Evolutionary conservation across 1,139 yeast genomes (phyloP), one percentile per base, ranked within the genome.

Genomic region (Debaryomyces coudertii): DNA sequence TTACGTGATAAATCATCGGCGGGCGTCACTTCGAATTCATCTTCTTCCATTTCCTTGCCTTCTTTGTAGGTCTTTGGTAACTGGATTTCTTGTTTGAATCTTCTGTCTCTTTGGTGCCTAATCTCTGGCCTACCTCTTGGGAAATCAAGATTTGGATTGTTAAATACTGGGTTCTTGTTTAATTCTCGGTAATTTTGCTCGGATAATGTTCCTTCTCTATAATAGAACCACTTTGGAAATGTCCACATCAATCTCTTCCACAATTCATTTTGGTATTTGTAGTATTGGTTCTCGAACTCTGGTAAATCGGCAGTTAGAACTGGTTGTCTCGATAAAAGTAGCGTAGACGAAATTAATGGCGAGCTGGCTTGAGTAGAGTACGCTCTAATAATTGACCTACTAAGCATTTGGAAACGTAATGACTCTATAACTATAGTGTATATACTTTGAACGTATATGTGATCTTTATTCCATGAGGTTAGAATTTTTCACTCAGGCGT

Each of bases 201-300:
- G 7, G 96, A 82, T 53, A 93, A 73, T 1, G 98, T 87, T 52
- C 98, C 98, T 57, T 81, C 86, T 63, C 87, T 88, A 72, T 86
- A 93, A 72, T 90, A 95, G 65, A 83, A 92, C 81, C 92, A 90
- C 56, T 86, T 84, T 5, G 99, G 98, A 66, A 93, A 93, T 0
- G 98, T 90, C 96, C 97, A 90, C 96, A 92, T 90, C 55, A 93
- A 76, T 61, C 98, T 79, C 60, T 84, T 85, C 76, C 92, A 92
- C 50, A 93, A 76, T 62, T 88, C 96, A 50, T 82, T 80, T 67
- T 92, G 96, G 65, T 95, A 95, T 49, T 82, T 76, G 65, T 86
- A 88, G 68, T 86, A 93, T 46, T 83, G 84, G 50, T 74, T 63
- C 60, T 90, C 97, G 56, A 93, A 86, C 47, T 76, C 80, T 8